Conservation (phyloP, 495 filamentous ascomycete species). For the Daldinia bambusicola region DNA sequence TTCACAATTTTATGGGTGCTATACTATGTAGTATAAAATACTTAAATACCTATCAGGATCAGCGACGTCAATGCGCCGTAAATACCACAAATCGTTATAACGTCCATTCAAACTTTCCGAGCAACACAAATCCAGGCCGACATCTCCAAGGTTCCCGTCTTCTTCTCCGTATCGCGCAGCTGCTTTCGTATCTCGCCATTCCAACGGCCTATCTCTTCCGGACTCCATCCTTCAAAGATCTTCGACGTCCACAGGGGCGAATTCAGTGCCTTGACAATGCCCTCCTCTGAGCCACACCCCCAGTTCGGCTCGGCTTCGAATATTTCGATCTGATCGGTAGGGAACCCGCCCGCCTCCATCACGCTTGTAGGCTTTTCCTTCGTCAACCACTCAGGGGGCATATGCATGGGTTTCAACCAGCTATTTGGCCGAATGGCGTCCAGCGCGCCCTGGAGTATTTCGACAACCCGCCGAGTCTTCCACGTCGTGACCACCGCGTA, state of each 20-base stretch:
- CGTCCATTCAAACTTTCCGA: slow-evolving; percentile 16
- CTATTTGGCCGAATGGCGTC: slow-evolving; percentile 27
- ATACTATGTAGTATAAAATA: background rate
- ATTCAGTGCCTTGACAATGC: slow-evolving; percentile 19
- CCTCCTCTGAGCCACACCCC: slow-evolving; percentile 27
- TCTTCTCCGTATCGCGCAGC: slow-evolving; percentile 54
- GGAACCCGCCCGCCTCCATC: slow-evolving; percentile 34
- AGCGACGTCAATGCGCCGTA: background rate
- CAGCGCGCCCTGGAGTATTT: slow-evolving; percentile 22
- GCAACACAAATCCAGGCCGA: slow-evolving; percentile 61
- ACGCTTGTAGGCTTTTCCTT: slow-evolving; percentile 37
- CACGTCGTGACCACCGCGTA: slow-evolving; percentile 48
- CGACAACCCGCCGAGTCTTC: slow-evolving; percentile 37
- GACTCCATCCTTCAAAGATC: slow-evolving; percentile 45
- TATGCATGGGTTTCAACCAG: slow-evolving; percentile 20
- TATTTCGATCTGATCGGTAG: slow-evolving; percentile 18
- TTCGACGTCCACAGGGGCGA: slow-evolving; percentile 44
- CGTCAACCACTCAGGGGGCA: slow-evolving; percentile 36
- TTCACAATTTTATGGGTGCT: background rate
- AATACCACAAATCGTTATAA: background rate
- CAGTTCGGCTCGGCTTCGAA: slow-evolving; percentile 33
- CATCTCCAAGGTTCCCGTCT: slow-evolving; percentile 60
- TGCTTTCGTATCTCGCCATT: slow-evolving; percentile 46
- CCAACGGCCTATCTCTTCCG: slow-evolving; percentile 45
- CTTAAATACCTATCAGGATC: background rate